Evolutionary conservation across 768 basidiomycete species (phyloP).

Genomic region (Melanogaster broomeanus): DNA sequence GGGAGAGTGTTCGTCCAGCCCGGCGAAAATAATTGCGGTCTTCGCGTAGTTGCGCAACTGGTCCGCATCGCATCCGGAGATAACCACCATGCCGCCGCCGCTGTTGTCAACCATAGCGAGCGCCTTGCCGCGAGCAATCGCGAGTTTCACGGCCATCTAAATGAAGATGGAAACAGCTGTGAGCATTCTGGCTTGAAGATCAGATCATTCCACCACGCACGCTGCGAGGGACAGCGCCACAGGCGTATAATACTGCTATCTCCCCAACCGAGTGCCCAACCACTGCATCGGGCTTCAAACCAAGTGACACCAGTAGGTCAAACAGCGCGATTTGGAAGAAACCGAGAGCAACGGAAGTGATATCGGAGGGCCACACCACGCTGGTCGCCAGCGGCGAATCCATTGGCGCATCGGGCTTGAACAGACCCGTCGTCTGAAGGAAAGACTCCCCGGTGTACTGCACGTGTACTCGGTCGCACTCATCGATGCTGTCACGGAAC

Average conservation of each 20-base stretch:
- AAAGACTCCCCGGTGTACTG: slow-evolving; percentile 36
- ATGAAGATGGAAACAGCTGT: neutral
- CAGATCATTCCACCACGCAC: neutral
- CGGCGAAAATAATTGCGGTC: neutral
- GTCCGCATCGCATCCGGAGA: slow-evolving; percentile 32
- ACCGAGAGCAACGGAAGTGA: slow-evolving; percentile 43
- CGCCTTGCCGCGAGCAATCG: slow-evolving; percentile 43
- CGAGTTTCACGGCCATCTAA: slow-evolving; percentile 42
- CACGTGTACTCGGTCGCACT: slow-evolving; percentile 38
- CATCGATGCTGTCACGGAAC: slow-evolving; percentile 40
- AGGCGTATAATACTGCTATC: slow-evolving; percentile 44
- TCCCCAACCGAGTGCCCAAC: slow-evolving; percentile 54
- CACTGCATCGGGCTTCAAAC: slow-evolving; percentile 39
- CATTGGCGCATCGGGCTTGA: slow-evolving; percentile 16
- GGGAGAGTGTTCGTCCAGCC: slow-evolving; percentile 1
- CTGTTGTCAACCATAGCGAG: slow-evolving; percentile 34
- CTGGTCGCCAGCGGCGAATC: slow-evolving; percentile 4
- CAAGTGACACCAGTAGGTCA: slow-evolving; percentile 39
- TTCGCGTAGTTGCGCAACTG: slow-evolving; percentile 17
- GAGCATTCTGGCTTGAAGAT: neutral
- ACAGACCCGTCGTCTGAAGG: slow-evolving; percentile 38
- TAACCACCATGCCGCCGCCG: slow-evolving; percentile 47
- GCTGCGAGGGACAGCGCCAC: slow-evolving; percentile 40
- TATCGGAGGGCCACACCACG: slow-evolving; percentile 33
- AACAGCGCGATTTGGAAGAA: slow-evolving; percentile 49